Evolutionary conservation across 1,284 basidiomycete species (phyloP).

Genomic region (Bondarzewia mesenterica): DNA sequence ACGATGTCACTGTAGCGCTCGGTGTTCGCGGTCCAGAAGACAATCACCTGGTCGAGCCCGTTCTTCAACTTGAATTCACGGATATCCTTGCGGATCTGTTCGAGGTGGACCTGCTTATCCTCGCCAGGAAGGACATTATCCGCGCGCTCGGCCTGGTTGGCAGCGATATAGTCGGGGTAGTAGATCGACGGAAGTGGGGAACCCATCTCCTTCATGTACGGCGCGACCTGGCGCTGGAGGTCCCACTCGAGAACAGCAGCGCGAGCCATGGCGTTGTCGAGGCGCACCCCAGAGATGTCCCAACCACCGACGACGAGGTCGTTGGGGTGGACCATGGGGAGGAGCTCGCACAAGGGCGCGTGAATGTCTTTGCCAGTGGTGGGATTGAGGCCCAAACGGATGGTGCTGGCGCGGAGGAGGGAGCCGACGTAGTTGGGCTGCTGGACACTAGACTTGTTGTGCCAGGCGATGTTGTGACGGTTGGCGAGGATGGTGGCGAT

Average conservation of each 20-base stretch:
- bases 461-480: constrained; percentile 91
- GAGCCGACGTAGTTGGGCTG: constrained; percentile 97
- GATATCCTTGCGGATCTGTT: constrained; percentile 89
- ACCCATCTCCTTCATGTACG: constrained; percentile 76
- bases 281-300: constrained; percentile 85
- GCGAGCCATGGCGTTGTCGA: constrained; percentile 93
- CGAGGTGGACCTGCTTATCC: constrained; percentile 89
- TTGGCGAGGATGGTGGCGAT: constrained; percentile 96
- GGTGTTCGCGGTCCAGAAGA: constrained; percentile 99
- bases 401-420: constrained; percentile 89
- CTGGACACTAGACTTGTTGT: constrained; percentile 89
- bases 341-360: constrained; percentile 87
- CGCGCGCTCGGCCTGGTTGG: constrained; percentile 94
- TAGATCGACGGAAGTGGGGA: constrained; percentile 93
- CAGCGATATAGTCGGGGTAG: constrained; percentile 93
- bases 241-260: constrained; percentile 95
- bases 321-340: constrained; percentile 98
- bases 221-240: constrained; percentile 90
- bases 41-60: constrained; percentile 79
- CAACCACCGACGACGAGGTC: constrained; percentile 97
- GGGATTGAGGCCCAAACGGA: constrained; percentile 81
- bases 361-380: constrained; percentile 89
- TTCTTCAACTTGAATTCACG: constrained; percentile 87
- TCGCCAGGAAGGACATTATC: constrained; percentile 85
- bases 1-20: constrained; percentile 97